Evolutionary conservation across 768 basidiomycete genomes (phyloP).

Genomic region (Tricholoma bakamatsutake): DNA sequence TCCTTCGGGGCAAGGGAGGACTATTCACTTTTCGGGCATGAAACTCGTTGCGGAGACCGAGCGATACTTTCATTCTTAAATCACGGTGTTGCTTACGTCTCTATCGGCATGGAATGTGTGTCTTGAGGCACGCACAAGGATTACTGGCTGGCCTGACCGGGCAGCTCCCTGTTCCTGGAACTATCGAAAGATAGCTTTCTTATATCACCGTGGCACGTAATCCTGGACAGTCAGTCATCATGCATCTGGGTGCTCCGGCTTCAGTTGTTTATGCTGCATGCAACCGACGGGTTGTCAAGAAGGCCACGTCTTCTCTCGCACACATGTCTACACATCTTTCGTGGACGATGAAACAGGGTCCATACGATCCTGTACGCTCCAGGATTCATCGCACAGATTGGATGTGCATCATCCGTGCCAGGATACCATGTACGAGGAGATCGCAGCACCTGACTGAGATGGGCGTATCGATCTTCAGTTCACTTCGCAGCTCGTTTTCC

Average conservation of each 20-base stretch:
- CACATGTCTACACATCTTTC: neutral
- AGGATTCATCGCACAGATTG: neutral
- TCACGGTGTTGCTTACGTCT: neutral
- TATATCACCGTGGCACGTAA: neutral
- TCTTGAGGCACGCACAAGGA: neutral
- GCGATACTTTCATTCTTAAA: neutral
- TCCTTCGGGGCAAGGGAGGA: slow-evolving; percentile 13
- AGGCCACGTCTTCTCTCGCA: neutral
- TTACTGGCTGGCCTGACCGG: neutral
- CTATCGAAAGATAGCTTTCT: neutral
- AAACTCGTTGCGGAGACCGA: slow-evolving; percentile 27
- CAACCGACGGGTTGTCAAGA: neutral
- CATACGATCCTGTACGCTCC: too few relatives aligned
- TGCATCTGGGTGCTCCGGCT: neutral
- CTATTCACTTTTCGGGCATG: neutral
- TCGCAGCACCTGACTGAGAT: slow-evolving; percentile 1
- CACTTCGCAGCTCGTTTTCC: slow-evolving; percentile 29
- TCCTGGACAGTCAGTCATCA: neutral
- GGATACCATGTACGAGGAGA: slow-evolving; percentile 7
- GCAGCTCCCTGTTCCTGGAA: neutral
- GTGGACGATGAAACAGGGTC: too few relatives aligned
- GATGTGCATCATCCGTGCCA: neutral
- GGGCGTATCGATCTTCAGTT: slow-evolving; percentile 24
- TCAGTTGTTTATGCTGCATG: neutral
- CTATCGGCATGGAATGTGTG: slow-evolving; percentile 4